These are phyloP conservation scores for Dactylonectria macrodidyma DNA, from an alignment of 2,329 filamentous ascomycete genomes.

Conservation along the genomic window DNA sequence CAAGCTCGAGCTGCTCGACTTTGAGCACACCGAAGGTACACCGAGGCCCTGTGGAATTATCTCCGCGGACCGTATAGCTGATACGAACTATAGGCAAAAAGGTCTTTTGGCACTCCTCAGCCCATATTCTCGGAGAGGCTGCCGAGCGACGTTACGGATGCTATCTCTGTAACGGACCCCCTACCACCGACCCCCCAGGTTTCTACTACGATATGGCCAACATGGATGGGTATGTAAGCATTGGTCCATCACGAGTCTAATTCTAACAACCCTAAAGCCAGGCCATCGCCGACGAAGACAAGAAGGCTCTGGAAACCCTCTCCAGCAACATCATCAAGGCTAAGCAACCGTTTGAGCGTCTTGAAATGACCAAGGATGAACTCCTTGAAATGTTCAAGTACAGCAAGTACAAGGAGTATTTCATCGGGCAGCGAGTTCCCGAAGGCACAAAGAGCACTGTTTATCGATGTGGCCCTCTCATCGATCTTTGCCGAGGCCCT, in stretches of 20 bases:
- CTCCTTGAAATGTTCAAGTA: slow-evolving; percentile 95
- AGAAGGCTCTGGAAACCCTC: slow-evolving; percentile 86
- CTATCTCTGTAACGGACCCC: slow-evolving; percentile 93
- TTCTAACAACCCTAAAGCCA: slow-evolving; percentile 69
- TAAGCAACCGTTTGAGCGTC: slow-evolving; percentile 93
- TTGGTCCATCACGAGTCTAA: neutral
- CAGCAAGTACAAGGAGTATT: slow-evolving; percentile 98
- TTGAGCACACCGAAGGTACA: slow-evolving; percentile 68
- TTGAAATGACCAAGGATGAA: slow-evolving; percentile 91
- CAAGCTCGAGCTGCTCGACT: slow-evolving; percentile 87
- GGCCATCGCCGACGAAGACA: slow-evolving; percentile 82
- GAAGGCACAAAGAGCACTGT: slow-evolving; percentile 94
- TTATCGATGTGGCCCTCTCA: slow-evolving; percentile 92
- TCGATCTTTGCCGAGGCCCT: slow-evolving; percentile 95
- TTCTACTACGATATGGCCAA: slow-evolving; percentile 98
- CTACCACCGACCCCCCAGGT: slow-evolving; percentile 81
- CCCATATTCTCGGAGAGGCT: slow-evolving; percentile 96
- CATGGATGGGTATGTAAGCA: slow-evolving; percentile 54
- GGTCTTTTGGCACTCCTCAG: slow-evolving; percentile 98
- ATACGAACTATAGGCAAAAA: slow-evolving; percentile 75
- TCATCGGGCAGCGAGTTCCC: slow-evolving; percentile 80
- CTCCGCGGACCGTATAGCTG: neutral
- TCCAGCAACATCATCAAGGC: slow-evolving; percentile 92
- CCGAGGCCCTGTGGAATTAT: neutral
- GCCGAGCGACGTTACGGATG: slow-evolving; percentile 92